Conservation (phyloP, 2,329 filamentous ascomycete species). For the Dothideomycetes sp. region DNA sequence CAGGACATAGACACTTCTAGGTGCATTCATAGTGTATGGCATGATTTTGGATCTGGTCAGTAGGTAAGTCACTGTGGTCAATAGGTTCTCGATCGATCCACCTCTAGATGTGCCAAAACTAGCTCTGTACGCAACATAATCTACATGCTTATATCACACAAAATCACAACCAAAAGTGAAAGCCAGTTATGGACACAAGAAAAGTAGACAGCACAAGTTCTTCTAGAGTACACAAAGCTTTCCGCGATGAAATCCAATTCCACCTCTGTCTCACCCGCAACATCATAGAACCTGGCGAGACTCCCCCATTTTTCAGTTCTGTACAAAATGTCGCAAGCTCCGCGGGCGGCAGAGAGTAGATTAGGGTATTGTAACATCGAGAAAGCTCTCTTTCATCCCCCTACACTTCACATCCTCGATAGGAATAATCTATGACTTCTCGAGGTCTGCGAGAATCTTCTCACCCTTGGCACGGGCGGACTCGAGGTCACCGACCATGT, state of each 20-base stretch:
- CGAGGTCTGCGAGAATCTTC: slow-evolving; percentile 97
- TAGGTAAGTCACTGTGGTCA: too few relatives aligned
- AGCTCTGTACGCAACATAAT: too few relatives aligned
- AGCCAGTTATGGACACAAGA: neutral
- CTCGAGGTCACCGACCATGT: slow-evolving; percentile 90
- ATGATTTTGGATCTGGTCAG: too few relatives aligned
- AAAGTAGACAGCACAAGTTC: slow-evolving; percentile 6
- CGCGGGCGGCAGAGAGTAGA: neutral
- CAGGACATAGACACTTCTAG: slow-evolving; percentile 36
- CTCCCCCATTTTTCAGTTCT: slow-evolving; percentile 5
- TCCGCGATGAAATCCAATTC: neutral
- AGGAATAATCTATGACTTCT: slow-evolving; percentile 27
- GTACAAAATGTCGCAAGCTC: slow-evolving; percentile 6
- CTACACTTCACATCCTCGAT: slow-evolving; percentile 1
- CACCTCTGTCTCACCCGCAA: neutral
- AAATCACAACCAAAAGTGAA: neutral
- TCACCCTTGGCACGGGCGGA: slow-evolving; percentile 93
- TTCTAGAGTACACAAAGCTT: slow-evolving; percentile 9
- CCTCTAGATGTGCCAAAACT: too few relatives aligned
- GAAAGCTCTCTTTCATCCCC: slow-evolving; percentile 6
- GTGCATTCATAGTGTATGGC: too few relatives aligned
- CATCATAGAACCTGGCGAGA: neutral
- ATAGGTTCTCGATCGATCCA: too few relatives aligned
- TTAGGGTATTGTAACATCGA: neutral
- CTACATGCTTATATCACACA: too few relatives aligned